phyloP scores from a whole-genome alignment of 83 land plant genomes.

The Diphasiastrum complanatum region DNA sequence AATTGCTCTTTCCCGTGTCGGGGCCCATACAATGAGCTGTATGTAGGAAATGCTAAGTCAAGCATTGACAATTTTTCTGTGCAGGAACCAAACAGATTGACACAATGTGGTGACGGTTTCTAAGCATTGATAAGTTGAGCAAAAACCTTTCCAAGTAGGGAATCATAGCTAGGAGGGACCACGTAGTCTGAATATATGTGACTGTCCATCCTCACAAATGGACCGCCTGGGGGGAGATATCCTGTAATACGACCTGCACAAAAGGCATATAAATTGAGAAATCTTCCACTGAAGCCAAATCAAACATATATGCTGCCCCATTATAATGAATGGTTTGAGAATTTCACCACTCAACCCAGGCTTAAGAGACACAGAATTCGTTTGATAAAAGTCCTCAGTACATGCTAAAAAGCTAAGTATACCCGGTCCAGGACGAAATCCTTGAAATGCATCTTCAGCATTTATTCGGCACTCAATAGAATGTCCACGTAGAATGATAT shows the following conservation, averaged over 20 bases:
- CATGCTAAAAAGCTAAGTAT: background rate
- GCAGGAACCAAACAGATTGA: background rate
- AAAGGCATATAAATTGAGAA: background rate
- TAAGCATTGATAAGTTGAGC: constrained; percentile 1
- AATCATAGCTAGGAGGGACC: constrained; percentile 98
- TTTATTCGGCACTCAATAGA: constrained; percentile 97
- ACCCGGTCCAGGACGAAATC: constrained; percentile 94
- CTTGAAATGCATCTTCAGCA: constrained; percentile 95
- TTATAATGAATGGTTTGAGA: background rate
- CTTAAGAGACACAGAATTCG: background rate
- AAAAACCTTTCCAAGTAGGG: constrained; percentile 86
- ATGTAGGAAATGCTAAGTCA: constrained; percentile 6
- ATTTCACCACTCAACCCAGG: background rate
- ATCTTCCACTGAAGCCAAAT: background rate
- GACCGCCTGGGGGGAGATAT: constrained; percentile 93
- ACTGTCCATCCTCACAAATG: constrained; percentile 98
- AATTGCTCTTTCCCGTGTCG: constrained; percentile 92
- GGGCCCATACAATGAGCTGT: constrained; percentile 99
- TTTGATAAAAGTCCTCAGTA: background rate
- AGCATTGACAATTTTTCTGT: background rate
- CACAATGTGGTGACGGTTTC: background rate
- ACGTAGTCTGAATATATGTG: constrained; percentile 92
- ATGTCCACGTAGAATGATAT: constrained; percentile 80
- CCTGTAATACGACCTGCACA: constrained; percentile 73
- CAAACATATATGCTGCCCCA: background rate